A percentile compares a stretch with the other conserved stretches of the same genome.
Conservation (phyloP, 1,139 yeast genomes). For the Taphrina flavorubra region DNA sequence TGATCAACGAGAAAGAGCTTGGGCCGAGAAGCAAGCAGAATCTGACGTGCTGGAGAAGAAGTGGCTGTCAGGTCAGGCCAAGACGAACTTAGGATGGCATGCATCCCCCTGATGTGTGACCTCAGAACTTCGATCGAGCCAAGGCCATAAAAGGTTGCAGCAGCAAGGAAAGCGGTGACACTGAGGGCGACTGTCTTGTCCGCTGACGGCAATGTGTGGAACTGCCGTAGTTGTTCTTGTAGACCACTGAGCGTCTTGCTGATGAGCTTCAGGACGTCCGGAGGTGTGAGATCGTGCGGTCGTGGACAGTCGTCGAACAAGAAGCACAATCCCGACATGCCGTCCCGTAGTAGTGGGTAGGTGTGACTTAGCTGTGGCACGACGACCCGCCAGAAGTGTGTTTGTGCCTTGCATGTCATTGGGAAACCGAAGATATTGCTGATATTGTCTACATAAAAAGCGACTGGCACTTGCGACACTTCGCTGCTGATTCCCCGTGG, state of each 20-base stretch:
- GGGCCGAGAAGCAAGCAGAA: slow-evolving; percentile 1
- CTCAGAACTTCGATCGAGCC: slow-evolving; percentile 14
- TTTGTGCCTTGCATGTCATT: background rate
- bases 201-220: background rate
- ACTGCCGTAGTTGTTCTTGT: background rate
- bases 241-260: slow-evolving; percentile 6
- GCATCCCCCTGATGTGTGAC: slow-evolving; percentile 9
- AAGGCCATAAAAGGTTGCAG: slow-evolving; percentile 21
- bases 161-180: slow-evolving; percentile 17
- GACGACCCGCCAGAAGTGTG: slow-evolving; percentile 4
- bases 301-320: slow-evolving; percentile 17
- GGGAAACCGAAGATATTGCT: background rate
- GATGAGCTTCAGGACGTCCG: slow-evolving; percentile 8
- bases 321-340: slow-evolving; percentile 5
- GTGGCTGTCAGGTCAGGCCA: slow-evolving; percentile 9
- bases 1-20: slow-evolving; percentile 3
- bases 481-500: background rate
- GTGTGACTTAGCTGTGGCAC: slow-evolving; percentile 18
- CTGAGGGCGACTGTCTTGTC: slow-evolving; percentile 6
- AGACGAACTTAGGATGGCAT: slow-evolving; percentile 1
- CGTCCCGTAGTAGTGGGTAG: slow-evolving; percentile 13
- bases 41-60: slow-evolving; percentile 9
- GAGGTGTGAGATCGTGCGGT: slow-evolving; percentile 6
- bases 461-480: background rate
- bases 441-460: slow-evolving; percentile 13